Percentiles rank a stretch among this genome's conserved stretches.
Evolutionary conservation across 176 grass and related monocot genomes (phyloP).

Genomic region (Cenchrus purpureus): DNA sequence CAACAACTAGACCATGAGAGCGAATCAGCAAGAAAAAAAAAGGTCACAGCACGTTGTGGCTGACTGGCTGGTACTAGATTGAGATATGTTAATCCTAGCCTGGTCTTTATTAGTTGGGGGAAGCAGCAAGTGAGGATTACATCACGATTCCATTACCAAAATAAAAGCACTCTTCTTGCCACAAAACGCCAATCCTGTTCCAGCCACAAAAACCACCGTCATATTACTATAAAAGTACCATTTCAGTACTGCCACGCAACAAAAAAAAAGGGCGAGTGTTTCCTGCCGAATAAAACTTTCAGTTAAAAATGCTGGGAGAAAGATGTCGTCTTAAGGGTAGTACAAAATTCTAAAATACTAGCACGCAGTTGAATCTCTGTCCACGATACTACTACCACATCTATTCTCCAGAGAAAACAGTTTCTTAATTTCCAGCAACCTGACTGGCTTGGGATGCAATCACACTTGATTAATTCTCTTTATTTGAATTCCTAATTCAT

Average conservation of each 20-base stretch:
- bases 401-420: too few relatives aligned
- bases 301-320: background rate
- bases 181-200: background rate
- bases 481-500: too few relatives aligned
- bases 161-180: background rate
- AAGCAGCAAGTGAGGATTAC: background rate
- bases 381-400: too few relatives aligned
- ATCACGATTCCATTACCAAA: background rate
- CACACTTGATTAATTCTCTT: too few relatives aligned
- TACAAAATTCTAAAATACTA: too few relatives aligned
- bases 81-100: slow-evolving; percentile 5
- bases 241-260: background rate
- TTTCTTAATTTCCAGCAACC: too few relatives aligned
- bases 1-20: background rate
- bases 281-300: background rate
- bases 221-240: background rate
- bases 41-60: background rate
- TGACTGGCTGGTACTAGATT: background rate
- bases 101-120: slow-evolving; percentile 37
- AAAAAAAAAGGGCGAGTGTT: background rate
- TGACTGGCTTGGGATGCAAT: background rate
- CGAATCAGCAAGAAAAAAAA: background rate
- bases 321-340: background rate
- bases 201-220: background rate
- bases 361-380: too few relatives aligned